These are phyloP conservation scores for Lasiosphaeria hispida DNA, from an alignment of 495 filamentous ascomycete species.

Conservation along the genomic window DNA sequence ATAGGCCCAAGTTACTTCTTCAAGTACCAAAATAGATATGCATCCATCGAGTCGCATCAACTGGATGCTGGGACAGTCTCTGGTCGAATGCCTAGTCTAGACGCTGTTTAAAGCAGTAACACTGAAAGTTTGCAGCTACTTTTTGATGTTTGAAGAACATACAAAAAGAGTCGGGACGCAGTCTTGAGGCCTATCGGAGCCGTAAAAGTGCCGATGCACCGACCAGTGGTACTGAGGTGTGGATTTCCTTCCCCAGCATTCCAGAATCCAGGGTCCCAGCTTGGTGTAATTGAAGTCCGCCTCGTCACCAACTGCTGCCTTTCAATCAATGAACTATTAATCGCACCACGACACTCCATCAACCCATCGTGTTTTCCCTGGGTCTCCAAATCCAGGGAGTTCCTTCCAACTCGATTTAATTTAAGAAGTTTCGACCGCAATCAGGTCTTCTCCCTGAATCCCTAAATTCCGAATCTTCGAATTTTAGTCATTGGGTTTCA, in stretches of 20 bases:
- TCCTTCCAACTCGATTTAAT: no score
- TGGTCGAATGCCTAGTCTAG: background rate
- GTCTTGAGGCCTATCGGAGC: no score
- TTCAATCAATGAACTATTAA: background rate
- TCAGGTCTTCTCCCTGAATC: no score
- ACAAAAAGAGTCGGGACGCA: no score
- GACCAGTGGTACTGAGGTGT: background rate
- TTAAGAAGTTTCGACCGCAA: no score
- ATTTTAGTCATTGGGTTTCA: background rate
- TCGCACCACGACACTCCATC: background rate
- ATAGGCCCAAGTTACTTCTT: no score
- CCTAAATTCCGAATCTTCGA: background rate
- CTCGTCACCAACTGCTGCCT: constrained; percentile 16
- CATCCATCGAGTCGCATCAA: no score
- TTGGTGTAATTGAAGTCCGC: background rate
- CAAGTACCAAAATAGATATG: no score
- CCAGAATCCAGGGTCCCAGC: constrained; percentile 1
- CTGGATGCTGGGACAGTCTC: background rate
- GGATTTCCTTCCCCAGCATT: background rate
- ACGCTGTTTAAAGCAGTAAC: no score
- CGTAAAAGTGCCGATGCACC: background rate
- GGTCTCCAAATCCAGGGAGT: background rate
- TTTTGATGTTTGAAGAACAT: no score
- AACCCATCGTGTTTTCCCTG: background rate
- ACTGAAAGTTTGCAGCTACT: no score